Evolutionary conservation across 1,284 basidiomycete genomes (phyloP).

Genomic region (Rhodofomes roseus): DNA sequence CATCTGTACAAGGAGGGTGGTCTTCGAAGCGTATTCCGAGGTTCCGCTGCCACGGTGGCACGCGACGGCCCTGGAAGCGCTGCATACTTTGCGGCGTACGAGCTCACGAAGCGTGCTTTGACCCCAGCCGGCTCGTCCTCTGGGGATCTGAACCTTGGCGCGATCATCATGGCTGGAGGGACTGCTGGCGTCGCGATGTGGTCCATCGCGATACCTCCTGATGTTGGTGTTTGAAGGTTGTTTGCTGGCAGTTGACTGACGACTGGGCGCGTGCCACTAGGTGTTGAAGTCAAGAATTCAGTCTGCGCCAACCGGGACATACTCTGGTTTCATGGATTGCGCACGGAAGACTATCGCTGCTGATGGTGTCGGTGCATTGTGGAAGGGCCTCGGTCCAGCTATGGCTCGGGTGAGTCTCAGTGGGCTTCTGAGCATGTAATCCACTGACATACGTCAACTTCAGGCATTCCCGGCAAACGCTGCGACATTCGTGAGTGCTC

Average conservation of each 20-base stretch:
- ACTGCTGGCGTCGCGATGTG: conserved; percentile 98
- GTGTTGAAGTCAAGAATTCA: conserved; percentile 96
- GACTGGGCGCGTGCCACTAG: conserved; percentile 37
- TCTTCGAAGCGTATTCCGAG: conserved; percentile 88
- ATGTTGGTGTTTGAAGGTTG: conserved; percentile 52
- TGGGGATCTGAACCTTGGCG: conserved; percentile 82
- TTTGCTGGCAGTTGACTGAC: background rate
- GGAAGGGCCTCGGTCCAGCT: conserved; percentile 97
- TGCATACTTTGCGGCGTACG: conserved; percentile 98
- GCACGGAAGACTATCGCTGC: conserved; percentile 88
- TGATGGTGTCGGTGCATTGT: conserved; percentile 87
- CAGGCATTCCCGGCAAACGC: conserved; percentile 93
- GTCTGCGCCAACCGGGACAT: conserved; percentile 95
- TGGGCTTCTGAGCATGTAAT: conserved; percentile 7
- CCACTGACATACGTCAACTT: background rate
- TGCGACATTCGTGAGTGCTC: conserved; percentile 82
- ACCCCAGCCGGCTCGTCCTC: conserved; percentile 76
- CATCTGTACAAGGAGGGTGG: conserved; percentile 96
- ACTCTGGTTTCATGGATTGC: conserved; percentile 93
- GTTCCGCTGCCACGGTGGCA: conserved; percentile 88
- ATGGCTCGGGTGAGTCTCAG: conserved; percentile 79
- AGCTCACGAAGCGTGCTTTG: conserved; percentile 86
- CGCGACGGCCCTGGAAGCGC: conserved; percentile 97
- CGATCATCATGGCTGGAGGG: conserved; percentile 91
- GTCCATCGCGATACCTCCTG: conserved; percentile 92